These are phyloP conservation scores for Eutrema salsugineum DNA, from an alignment of 441 rosid species.

Conservation along the genomic window DNA sequence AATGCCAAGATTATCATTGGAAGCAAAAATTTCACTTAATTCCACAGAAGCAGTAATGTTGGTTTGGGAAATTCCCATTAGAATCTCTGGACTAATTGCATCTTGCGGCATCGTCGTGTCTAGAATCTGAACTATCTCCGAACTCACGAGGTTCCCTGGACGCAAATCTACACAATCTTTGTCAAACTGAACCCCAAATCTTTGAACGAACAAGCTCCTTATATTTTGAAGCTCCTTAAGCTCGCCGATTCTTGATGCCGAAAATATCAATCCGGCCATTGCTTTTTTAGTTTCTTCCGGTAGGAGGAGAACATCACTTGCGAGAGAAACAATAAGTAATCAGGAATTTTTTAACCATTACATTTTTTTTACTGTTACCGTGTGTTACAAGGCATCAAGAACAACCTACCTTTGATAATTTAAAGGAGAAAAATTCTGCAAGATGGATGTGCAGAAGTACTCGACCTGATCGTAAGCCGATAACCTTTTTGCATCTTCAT, in stretches of 20 bases:
- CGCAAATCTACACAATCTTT: constrained; percentile 28
- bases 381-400: background rate
- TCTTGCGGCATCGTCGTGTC: constrained; percentile 1
- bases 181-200: constrained; percentile 37
- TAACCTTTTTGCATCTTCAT: constrained; percentile 31
- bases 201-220: constrained; percentile 26
- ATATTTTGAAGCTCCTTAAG: constrained; percentile 33
- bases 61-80: constrained; percentile 19
- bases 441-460: constrained; percentile 21
- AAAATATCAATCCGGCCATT: constrained; percentile 38
- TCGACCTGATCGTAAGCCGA: constrained; percentile 37
- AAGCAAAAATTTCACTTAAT: background rate
- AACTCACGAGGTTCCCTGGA: constrained; percentile 29
- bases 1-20: background rate
- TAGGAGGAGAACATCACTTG: constrained; percentile 23
- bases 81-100: constrained; percentile 5
- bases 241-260: constrained; percentile 52
- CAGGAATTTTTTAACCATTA: background rate
- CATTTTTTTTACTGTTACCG: background rate
- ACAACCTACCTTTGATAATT: constrained; percentile 17
- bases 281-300: constrained; percentile 32
- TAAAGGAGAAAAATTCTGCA: constrained; percentile 19
- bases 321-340: background rate
- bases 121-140: constrained; percentile 27
- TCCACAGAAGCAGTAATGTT: background rate